phyloP scores from a whole-genome alignment of 73 alveolate species.

The Paramecium pentaurelia region DNA sequence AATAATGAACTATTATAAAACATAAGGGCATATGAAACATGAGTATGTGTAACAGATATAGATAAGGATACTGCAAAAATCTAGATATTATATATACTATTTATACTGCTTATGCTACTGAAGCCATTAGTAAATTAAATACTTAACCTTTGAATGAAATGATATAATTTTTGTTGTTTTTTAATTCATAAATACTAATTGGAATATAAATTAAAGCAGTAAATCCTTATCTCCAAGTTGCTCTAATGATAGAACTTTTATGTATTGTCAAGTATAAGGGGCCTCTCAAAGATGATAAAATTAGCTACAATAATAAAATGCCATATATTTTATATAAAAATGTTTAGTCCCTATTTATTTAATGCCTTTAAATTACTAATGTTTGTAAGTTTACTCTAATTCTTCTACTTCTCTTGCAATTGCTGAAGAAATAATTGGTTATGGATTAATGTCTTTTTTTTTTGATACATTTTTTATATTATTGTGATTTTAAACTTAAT shows the following conservation, averaged over 20 bases:
- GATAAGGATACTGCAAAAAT: conserved; percentile 18
- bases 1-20: conserved; percentile 12
- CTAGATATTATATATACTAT: neutral
- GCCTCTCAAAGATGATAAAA: conserved; percentile 21
- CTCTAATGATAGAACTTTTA: neutral
- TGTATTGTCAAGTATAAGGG: neutral
- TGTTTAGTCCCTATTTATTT: neutral
- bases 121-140: neutral
- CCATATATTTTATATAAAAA: neutral
- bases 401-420: neutral
- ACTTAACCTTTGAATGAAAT: neutral
- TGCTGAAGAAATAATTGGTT: neutral
- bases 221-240: conserved; percentile 38
- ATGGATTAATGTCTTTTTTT: neutral
- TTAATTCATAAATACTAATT: neutral
- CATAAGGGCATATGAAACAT: conserved; percentile 36
- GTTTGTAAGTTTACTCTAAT: neutral
- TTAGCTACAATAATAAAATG: neutral
- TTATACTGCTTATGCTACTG: conserved; percentile 17
- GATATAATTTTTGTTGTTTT: neutral
- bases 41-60: neutral
- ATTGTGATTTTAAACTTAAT: neutral
- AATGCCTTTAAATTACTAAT: neutral
- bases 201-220: neutral
- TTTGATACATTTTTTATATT: neutral